phyloP scores from a whole-genome alignment of 345 rosid species.

The Psidium guajava region DNA sequence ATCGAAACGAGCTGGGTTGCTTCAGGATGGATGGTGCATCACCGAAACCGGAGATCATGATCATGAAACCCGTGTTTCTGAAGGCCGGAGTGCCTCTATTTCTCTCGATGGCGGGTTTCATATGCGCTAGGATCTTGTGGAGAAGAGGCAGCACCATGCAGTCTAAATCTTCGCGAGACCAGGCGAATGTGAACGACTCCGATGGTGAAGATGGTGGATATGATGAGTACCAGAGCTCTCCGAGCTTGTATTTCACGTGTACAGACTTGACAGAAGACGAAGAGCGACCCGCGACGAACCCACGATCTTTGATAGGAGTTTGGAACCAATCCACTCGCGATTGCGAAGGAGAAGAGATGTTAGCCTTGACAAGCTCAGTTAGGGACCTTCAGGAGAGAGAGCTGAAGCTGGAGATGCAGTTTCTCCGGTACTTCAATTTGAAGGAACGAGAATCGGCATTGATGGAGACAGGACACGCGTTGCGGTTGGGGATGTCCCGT shows the following conservation, averaged over 20 bases:
- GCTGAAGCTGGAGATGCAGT: slow-evolving; percentile 21
- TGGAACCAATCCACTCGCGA: neutral
- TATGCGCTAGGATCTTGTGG: slow-evolving; percentile 32
- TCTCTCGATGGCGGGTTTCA: slow-evolving; percentile 53
- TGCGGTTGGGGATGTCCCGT: slow-evolving; percentile 24
- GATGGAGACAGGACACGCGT: slow-evolving; percentile 31
- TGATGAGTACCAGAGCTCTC: neutral
- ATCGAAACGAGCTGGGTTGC: neutral
- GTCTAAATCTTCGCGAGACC: neutral
- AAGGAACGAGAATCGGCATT: slow-evolving; percentile 54
- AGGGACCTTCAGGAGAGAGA: slow-evolving; percentile 46
- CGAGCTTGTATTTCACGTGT: neutral
- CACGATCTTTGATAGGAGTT: neutral
- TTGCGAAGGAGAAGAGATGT: slow-evolving; percentile 3
- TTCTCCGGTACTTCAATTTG: slow-evolving; percentile 31
- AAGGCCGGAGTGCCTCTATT: slow-evolving; percentile 56
- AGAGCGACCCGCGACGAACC: neutral
- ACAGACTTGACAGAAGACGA: slow-evolving; percentile 10
- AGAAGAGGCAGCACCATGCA: slow-evolving; percentile 5
- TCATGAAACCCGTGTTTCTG: slow-evolving; percentile 44
- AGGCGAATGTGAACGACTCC: neutral
- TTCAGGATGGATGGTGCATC: slow-evolving; percentile 4
- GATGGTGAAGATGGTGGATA: neutral
- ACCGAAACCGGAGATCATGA: slow-evolving; percentile 14
- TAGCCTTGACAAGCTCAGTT: slow-evolving; percentile 17